Evolutionary conservation across 1,284 basidiomycete species (phyloP).

Genomic region (Ganoderma meredithae): DNA sequence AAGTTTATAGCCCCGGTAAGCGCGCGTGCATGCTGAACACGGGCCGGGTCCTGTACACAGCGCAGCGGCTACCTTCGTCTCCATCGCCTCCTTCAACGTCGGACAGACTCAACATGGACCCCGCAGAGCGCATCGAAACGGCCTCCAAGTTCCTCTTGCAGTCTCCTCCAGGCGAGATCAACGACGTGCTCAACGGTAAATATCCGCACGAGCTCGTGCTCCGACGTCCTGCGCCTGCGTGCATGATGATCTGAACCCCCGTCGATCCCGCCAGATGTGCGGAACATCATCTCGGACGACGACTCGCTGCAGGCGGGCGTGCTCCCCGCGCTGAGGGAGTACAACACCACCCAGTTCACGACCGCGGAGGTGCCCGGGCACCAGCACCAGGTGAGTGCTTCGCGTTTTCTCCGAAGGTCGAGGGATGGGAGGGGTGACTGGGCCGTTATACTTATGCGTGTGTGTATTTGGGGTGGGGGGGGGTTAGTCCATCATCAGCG

Average conservation of each 20-base stretch:
- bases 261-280: conserved; percentile 70
- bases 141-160: conserved; percentile 86
- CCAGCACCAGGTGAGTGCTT: conserved; percentile 66
- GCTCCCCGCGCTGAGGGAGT: conserved; percentile 78
- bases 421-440: conserved; percentile 7
- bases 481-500: conserved; percentile 77
- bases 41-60: background rate
- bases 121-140: conserved; percentile 67
- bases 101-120: conserved; percentile 53
- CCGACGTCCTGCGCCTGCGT: background rate
- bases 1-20: background rate
- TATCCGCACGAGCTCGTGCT: background rate
- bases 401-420: background rate
- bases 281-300: conserved; percentile 88
- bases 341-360: conserved; percentile 88
- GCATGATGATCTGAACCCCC: conserved; percentile 16
- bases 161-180: conserved; percentile 94
- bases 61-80: no score
- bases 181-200: conserved; percentile 90
- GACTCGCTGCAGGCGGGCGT: conserved; percentile 80
- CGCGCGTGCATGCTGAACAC: background rate
- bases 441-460: background rate
- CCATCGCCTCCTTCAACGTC: background rate
- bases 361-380: conserved; percentile 82
- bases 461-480: no score